Evolutionary conservation across 1,284 basidiomycete species (phyloP).

Genomic region (Malassezia furfur): DNA sequence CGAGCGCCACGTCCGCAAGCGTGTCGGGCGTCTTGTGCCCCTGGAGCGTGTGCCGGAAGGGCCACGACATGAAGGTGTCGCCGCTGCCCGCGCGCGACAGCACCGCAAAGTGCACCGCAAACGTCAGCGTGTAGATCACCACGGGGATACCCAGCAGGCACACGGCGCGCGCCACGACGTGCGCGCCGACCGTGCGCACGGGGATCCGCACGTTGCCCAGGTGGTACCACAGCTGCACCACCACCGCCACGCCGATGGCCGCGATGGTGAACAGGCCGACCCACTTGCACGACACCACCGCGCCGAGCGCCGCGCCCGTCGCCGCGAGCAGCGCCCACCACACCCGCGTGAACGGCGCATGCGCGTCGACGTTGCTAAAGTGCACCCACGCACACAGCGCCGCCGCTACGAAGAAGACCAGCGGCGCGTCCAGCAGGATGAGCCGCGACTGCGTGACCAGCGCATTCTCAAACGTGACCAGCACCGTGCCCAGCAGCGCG

Average conservation of each 20-base stretch:
- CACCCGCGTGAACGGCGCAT: conserved; percentile 60
- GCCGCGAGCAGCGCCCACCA: conserved; percentile 94
- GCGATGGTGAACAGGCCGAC: conserved; percentile 98
- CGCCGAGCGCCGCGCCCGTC: conserved; percentile 78
- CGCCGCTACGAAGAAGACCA: conserved; percentile 93
- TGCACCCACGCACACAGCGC: conserved; percentile 76
- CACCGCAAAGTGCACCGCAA: conserved; percentile 84
- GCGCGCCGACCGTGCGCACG: conserved; percentile 64
- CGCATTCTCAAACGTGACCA: conserved; percentile 94
- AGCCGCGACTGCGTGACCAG: conserved; percentile 88
- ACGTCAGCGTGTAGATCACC: conserved; percentile 88
- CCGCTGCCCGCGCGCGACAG: conserved; percentile 84
- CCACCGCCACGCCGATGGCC: conserved; percentile 73
- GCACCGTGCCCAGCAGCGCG: conserved; percentile 74
- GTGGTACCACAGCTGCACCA: conserved; percentile 79
- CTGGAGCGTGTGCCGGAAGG: conserved; percentile 92
- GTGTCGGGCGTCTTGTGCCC: conserved; percentile 87
- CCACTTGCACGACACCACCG: conserved; percentile 92
- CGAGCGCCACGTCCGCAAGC: conserved; percentile 72
- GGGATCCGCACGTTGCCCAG: conserved; percentile 77
- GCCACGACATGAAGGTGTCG: conserved; percentile 97
- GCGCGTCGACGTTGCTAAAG: conserved; percentile 80
- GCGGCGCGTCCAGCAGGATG: conserved; percentile 91
- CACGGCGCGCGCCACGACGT: conserved; percentile 77
- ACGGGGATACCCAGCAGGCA: conserved; percentile 78